Base-by-base conservation (phyloP, 352 stramenopile genomes). In the Globisporangium viniferum region DNA sequence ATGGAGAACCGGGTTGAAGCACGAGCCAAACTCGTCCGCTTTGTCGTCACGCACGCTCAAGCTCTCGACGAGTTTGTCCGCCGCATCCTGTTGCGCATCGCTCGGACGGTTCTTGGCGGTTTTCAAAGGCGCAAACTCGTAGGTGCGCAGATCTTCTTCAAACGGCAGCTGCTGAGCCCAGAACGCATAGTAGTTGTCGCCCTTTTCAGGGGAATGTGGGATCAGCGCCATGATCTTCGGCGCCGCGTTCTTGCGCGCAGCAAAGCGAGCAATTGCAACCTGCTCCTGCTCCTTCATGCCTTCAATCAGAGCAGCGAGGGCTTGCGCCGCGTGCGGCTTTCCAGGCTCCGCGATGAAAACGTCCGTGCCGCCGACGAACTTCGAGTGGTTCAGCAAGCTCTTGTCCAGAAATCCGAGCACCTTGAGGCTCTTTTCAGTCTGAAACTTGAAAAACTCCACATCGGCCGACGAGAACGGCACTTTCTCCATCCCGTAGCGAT, bases 401-500 rank as follows among this genome's bases (percentile, higher is more conserved):
- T 76, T 68, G 61, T 88, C 80, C 8, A 95, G 66, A 77, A 95
- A 95, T 0, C 88, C 88, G 36, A 95, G 64, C 10, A 88, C 62
- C 58, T 94, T 91, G 15, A 95, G 70, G 2, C 79, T 88, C 59
- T 93, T 92, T 44, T 93, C 84, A 2, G 84, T 89, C 66, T 86
- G 77, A 53, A 94, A 87, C 67, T 95, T 95, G 70, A 93, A 90
- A 31, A 87, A 88, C 57, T 91, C 88, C 0, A 93, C 73, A 44
- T 95, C 88, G 15, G 86, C 86, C 2, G 81, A 90, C 41, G 82
- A 90, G 63, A 95, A 95, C 15, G 88, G 84, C 51, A 95, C 87
- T 53, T 86, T 89, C 57, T 95, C 87, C 56, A 78, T 72, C 14
- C 87, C 87, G 60, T 95, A 95, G 29, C 79, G 79, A 58, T 95